Percentiles rank a stretch among this genome's conserved stretches.
Evolutionary conservation across 805 yeast species (phyloP).

Genomic region (Candida peoriensis): DNA sequence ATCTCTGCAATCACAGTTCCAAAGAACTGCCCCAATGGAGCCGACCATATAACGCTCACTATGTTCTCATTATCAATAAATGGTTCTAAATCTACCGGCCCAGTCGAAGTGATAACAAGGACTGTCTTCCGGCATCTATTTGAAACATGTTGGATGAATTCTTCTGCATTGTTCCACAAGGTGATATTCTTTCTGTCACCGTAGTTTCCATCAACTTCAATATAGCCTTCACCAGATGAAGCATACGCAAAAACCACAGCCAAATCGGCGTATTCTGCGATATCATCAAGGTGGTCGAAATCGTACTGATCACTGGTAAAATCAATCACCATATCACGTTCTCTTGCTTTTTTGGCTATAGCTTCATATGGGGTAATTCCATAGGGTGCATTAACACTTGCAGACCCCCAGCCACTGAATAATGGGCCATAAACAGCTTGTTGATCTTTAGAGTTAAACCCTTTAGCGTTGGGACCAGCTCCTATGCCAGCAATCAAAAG

Average conservation of each 20-base stretch:
- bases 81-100: conserved; percentile 53
- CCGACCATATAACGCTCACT: conserved; percentile 49
- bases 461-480: conserved; percentile 46
- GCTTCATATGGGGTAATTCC: conserved; percentile 58
- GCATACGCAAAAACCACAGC: conserved; percentile 51
- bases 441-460: conserved; percentile 50
- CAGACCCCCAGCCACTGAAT: conserved; percentile 63
- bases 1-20: conserved; percentile 57
- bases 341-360: conserved; percentile 41
- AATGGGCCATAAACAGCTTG: conserved; percentile 48
- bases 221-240: conserved; percentile 54
- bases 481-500: conserved; percentile 47
- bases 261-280: conserved; percentile 46
- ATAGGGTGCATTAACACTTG: conserved; percentile 50
- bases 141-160: conserved; percentile 43
- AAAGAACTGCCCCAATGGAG: conserved; percentile 52
- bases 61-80: conserved; percentile 53
- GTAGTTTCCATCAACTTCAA: conserved; percentile 50
- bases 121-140: conserved; percentile 47
- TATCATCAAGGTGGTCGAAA: conserved; percentile 36
- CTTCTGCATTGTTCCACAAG: conserved; percentile 56
- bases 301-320: conserved; percentile 42
- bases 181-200: conserved; percentile 54
- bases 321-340: conserved; percentile 41
- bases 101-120: conserved; percentile 56